Base-by-base conservation (phyloP, 1,284 basidiomycete genomes). In the Tilletiopsis washingtonensis region DNA sequence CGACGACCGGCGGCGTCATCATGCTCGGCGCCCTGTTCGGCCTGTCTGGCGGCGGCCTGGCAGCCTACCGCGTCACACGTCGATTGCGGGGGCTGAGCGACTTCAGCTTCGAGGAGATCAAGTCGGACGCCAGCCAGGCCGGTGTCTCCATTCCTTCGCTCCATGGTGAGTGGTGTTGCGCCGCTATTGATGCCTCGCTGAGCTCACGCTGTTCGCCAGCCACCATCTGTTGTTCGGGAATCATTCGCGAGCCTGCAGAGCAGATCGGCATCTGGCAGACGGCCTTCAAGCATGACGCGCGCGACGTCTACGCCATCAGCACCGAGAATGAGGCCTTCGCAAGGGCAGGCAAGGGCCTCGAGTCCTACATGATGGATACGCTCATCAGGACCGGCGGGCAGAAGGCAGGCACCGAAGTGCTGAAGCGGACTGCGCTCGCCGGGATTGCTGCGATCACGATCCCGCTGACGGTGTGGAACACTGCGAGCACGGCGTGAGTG, bases 401-500 rank as follows among this genome's bases (percentile, higher is more conserved):
- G 2, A 61, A 56, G 27, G 64, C 58, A 4, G 67, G 58, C 2
- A 53, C 57, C 24, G 76, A 80, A 56, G 72, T 80, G 50, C 73
- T 81, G 64, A 80, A 80, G 60, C 73, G 75, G n/a, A 81, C 79
- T 0, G 75, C 77, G 0, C 67, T 80, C 7, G 79, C 79, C 3
- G 78, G 79, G 43, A 76, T 79, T 43, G 76, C 76, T 0, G 80
- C 79, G 3, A 75, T 81, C 45, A 75, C 78, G 7, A n/a, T n/a
- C n/a, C n/a, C n/a, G n/a, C n/a, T n/a, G n/a, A n/a, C n/a, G n/a
- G n/a, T n/a, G n/a, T n/a, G n/a, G n/a, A n/a, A n/a, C n/a, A n/a
- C n/a, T n/a, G n/a, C n/a, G n/a, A n/a, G n/a, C n/a, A n/a, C n/a
- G n/a, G n/a, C n/a, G n/a, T n/a, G n/a, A n/a, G n/a, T n/a, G n/a